Base-by-base conservation (phyloP, 2,329 filamentous ascomycete genomes). In the Beauveria asiatica region DNA sequence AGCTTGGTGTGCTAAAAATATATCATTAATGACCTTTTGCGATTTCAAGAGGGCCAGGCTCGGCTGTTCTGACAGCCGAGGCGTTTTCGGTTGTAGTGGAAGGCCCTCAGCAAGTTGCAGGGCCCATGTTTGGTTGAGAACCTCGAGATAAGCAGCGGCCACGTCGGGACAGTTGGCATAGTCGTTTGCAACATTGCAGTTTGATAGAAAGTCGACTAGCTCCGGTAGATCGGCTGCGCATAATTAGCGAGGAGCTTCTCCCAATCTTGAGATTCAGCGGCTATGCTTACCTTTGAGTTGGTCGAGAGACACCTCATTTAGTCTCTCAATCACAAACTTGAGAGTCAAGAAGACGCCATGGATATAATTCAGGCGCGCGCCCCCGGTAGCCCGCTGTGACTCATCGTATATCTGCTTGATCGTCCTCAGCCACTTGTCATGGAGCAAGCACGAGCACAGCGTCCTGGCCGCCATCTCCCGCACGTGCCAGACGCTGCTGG, bases 401-500 rank as follows among this genome's bases (percentile, higher is more conserved):
- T 62, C 63, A 1, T 13, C 5, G 10, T 81, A 69, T 2, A 81
- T 67, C 16, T 63, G 61, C 27, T 68, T 69, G 5, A 84, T 68
- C 1, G 70, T 69, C 10, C 66, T 65, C 0, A 80, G 68, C 81
- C 82, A 85, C 25, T 75, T 71, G 3, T 77, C 71, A 19, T 78
- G 75, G 2, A 85, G 70, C 23, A 86, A 72, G 62, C 87, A 84
- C 0, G 84, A 85, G 67, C 83, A 85, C 13, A 90, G 76, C 0
- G 89, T 90, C 17, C 88, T 80, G 0, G 90, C 89, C 1, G 90
- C 88, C 70, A 92, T 90, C 66, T 93, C 89, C 54, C 90, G 80
- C 7, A 94, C 83, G 68, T 92, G 88, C 90, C 90, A 94, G 19
- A 90, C 82, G 0, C 81, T 81, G 63, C 86, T 91, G 11, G 78